These are phyloP conservation scores for Pichia paraexigua DNA, from an alignment of 805 yeast genomes.

Conservation along the genomic window DNA sequence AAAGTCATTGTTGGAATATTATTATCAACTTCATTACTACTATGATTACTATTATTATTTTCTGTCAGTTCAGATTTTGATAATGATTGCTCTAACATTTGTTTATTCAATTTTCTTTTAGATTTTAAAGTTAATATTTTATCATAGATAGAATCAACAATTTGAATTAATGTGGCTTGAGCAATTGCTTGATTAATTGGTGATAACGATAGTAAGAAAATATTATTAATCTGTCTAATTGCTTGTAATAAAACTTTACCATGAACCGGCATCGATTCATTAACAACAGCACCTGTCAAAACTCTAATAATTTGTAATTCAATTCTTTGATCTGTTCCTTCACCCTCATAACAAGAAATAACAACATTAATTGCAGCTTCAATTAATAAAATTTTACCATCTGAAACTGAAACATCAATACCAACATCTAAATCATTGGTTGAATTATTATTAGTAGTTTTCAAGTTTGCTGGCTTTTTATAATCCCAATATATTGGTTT, in stretches of 20 bases:
- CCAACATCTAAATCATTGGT: conserved; percentile 37
- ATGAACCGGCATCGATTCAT: conserved; percentile 76
- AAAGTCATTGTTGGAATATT: conserved; percentile 36
- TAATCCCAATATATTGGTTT: conserved; percentile 43
- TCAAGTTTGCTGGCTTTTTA: conserved; percentile 17
- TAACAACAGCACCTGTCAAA: conserved; percentile 76
- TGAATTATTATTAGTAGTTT: conserved; percentile 13
- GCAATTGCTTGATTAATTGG: conserved; percentile 88
- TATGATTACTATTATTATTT: background rate
- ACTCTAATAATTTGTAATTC: conserved; percentile 94
- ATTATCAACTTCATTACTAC: background rate
- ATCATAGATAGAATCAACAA: conserved; percentile 78
- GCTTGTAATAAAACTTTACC: conserved; percentile 86
- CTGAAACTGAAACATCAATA: conserved; percentile 28
- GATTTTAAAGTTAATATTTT: conserved; percentile 32
- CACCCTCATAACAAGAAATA: conserved; percentile 81
- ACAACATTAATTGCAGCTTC: conserved; percentile 82
- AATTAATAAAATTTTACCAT: conserved; percentile 46
- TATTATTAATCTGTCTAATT: conserved; percentile 86
- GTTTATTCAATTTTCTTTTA: background rate
- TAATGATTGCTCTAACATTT: background rate
- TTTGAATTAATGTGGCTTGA: conserved; percentile 89
- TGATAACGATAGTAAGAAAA: conserved; percentile 75
- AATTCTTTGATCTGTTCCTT: conserved; percentile 80
- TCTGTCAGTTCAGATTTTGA: background rate